A percentile compares a stretch with the other conserved stretches of the same genome.
Conservation (phyloP, 2,329 filamentous ascomycete species). For the Aspergillus carbonarius region DNA sequence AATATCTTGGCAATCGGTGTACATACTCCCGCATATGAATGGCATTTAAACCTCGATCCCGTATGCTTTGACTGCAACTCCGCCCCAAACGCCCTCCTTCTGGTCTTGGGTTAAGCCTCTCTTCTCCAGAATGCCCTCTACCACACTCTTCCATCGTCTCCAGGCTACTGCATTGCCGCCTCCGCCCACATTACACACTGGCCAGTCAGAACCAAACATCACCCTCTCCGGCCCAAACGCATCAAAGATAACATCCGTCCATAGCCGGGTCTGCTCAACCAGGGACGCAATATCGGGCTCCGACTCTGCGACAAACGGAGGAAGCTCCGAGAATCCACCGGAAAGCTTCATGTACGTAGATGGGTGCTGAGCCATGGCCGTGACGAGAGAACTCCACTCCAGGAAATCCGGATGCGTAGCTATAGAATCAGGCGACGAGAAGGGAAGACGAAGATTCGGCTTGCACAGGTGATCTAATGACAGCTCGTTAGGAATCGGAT, state of each 20-base stretch:
- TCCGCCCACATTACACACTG: slow-evolving; percentile 74
- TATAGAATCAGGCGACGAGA: slow-evolving; percentile 48
- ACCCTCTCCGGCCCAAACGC: slow-evolving; percentile 70
- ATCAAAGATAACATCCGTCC: slow-evolving; percentile 69
- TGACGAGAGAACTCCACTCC: slow-evolving; percentile 69
- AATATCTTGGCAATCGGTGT: background rate
- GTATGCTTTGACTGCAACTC: slow-evolving; percentile 72
- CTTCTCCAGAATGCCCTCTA: slow-evolving; percentile 61
- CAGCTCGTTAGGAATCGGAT: slow-evolving; percentile 13
- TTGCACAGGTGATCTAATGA: slow-evolving; percentile 81
- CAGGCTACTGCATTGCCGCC: slow-evolving; percentile 62
- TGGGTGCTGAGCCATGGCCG: slow-evolving; percentile 62
- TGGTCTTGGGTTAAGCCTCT: slow-evolving; percentile 58
- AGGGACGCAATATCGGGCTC: slow-evolving; percentile 24
- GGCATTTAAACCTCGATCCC: slow-evolving; percentile 23
- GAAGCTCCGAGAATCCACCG: slow-evolving; percentile 78
- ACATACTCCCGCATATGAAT: background rate
- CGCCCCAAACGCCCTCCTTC: slow-evolving; percentile 67
- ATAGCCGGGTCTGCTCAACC: slow-evolving; percentile 64
- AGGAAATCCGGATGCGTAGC: slow-evolving; percentile 56
- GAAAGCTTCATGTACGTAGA: slow-evolving; percentile 89
- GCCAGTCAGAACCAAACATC: slow-evolving; percentile 95
- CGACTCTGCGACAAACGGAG: slow-evolving; percentile 36
- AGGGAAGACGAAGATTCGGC: slow-evolving; percentile 65
- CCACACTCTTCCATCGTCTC: slow-evolving; percentile 71